A percentile compares a stretch with the other conserved stretches of the same genome.
These are phyloP conservation scores for Cryphonectria parasitica DNA, from an alignment of 2,329 filamentous ascomycete genomes.

Conservation along the genomic window DNA sequence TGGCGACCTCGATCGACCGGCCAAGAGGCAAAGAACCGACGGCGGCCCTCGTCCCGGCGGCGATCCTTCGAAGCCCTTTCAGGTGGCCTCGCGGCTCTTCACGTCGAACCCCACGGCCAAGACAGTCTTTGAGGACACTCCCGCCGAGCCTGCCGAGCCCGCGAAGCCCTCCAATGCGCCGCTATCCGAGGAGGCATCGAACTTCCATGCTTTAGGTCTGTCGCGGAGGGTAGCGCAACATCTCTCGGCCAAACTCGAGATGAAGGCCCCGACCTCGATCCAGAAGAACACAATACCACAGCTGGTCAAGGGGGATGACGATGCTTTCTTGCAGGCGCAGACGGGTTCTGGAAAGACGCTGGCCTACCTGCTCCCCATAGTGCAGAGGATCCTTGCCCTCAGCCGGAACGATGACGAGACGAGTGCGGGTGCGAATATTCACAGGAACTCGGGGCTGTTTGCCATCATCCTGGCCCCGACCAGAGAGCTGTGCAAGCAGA, in stretches of 20 bases:
- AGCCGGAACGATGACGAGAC: slow-evolving; percentile 58
- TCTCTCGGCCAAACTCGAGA: slow-evolving; percentile 79
- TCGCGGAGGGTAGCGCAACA: slow-evolving; percentile 81
- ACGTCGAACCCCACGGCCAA: slow-evolving; percentile 81
- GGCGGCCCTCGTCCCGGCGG: slow-evolving; percentile 34
- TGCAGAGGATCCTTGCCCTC: slow-evolving; percentile 83
- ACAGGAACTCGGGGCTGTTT: slow-evolving; percentile 87
- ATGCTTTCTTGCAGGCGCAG: slow-evolving; percentile 96
- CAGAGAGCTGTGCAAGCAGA: slow-evolving; percentile 92
- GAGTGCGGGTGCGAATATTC: slow-evolving; percentile 58
- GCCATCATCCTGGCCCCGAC: slow-evolving; percentile 94
- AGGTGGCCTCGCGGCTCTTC: slow-evolving; percentile 89
- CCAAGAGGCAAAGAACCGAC: slow-evolving; percentile 37
- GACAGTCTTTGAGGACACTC: slow-evolving; percentile 59
- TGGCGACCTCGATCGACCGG: slow-evolving; percentile 34
- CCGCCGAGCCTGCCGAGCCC: slow-evolving; percentile 52
- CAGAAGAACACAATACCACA: slow-evolving; percentile 88
- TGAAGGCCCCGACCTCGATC: slow-evolving; percentile 92
- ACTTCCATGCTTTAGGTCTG: slow-evolving; percentile 84
- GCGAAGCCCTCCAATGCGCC: slow-evolving; percentile 89
- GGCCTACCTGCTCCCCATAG: slow-evolving; percentile 90
- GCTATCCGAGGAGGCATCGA: slow-evolving; percentile 78
- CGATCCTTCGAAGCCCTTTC: slow-evolving; percentile 39
- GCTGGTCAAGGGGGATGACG: slow-evolving; percentile 76
- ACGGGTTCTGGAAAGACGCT: slow-evolving; percentile 97